Evolutionary conservation across 1,139 yeast species (phyloP).

Genomic region (Arxiozyma telluris): DNA sequence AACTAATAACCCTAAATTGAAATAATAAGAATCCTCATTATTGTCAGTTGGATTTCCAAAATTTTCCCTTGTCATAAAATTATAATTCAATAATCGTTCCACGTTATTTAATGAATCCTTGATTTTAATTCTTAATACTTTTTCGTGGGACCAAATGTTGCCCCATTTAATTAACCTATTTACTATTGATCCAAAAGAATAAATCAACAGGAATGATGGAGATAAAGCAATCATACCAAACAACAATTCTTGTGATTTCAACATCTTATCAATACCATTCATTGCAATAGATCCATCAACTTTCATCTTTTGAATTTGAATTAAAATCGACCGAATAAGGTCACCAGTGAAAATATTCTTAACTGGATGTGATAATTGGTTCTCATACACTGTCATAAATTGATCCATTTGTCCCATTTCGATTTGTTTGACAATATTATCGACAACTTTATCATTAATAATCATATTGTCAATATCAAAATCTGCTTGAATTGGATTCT

Average conservation of each 20-base stretch:
- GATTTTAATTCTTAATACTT: conserved; percentile 29
- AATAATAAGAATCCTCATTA: conserved; percentile 11
- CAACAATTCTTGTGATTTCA: conserved; percentile 85
- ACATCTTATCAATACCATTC: conserved; percentile 78
- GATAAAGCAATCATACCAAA: conserved; percentile 85
- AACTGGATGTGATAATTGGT: conserved; percentile 63
- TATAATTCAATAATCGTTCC: conserved; percentile 41
- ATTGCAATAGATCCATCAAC: conserved; percentile 91
- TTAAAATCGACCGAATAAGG: conserved; percentile 64
- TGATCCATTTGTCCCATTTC: conserved; percentile 68
- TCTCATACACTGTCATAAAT: conserved; percentile 72
- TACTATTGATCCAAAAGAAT: conserved; percentile 10
- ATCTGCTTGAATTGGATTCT: neutral
- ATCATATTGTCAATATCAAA: neutral
- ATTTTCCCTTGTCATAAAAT: conserved; percentile 14
- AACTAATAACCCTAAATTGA: conserved; percentile 41
- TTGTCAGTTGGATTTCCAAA: conserved; percentile 9
- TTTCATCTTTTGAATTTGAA: conserved; percentile 88
- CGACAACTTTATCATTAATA: conserved; percentile 18
- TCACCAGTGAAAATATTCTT: conserved; percentile 57
- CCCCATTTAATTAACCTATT: conserved; percentile 20
- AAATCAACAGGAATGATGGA: conserved; percentile 57
- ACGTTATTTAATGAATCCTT: conserved; percentile 47
- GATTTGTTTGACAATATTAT: conserved; percentile 32
- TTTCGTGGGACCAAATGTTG: conserved; percentile 19